phyloP scores from a whole-genome alignment of 176 grass and related monocot genomes.

The Coix lacrymajobi region DNA sequence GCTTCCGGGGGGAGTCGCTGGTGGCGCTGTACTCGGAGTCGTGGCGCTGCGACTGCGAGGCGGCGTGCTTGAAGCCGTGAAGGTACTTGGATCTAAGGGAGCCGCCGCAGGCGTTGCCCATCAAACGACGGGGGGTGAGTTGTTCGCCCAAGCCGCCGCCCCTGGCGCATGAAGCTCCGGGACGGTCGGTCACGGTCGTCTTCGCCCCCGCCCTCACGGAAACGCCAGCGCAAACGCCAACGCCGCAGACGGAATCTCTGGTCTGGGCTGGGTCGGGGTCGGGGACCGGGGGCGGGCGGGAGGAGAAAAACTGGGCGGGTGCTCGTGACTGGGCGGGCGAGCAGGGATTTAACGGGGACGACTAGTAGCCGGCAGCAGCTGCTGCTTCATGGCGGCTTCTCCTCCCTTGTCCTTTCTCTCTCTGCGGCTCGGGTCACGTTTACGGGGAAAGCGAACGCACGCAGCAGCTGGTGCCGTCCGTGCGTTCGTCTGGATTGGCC shows the following conservation, averaged over 20 bases:
- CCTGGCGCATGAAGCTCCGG: constrained; percentile 29
- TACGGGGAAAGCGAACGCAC: constrained; percentile 28
- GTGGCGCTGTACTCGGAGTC: constrained; percentile 31
- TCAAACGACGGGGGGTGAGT: constrained; percentile 55
- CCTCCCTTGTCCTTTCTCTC: background rate
- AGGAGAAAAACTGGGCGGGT: background rate
- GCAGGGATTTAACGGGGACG: constrained; percentile 29
- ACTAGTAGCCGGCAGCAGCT: background rate
- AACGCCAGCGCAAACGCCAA: constrained; percentile 9
- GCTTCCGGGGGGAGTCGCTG: constrained; percentile 43
- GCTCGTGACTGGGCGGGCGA: background rate
- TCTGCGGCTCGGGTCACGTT: constrained; percentile 16
- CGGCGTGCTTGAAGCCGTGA: constrained; percentile 42
- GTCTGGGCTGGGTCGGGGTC: background rate
- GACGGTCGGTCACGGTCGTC: background rate
- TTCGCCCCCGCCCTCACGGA: background rate
- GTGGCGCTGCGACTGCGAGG: constrained; percentile 40
- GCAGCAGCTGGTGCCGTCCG: constrained; percentile 12
- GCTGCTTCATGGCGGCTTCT: constrained; percentile 52
- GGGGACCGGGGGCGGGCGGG: background rate
- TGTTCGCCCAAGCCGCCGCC: constrained; percentile 13
- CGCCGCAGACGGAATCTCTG: constrained; percentile 15
- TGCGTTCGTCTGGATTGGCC: background rate
- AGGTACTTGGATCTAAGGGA: constrained; percentile 66
- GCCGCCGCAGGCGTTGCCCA: constrained; percentile 94